phyloP scores from a whole-genome alignment of 2,329 filamentous ascomycete species.

The Cercospora janseana region DNA sequence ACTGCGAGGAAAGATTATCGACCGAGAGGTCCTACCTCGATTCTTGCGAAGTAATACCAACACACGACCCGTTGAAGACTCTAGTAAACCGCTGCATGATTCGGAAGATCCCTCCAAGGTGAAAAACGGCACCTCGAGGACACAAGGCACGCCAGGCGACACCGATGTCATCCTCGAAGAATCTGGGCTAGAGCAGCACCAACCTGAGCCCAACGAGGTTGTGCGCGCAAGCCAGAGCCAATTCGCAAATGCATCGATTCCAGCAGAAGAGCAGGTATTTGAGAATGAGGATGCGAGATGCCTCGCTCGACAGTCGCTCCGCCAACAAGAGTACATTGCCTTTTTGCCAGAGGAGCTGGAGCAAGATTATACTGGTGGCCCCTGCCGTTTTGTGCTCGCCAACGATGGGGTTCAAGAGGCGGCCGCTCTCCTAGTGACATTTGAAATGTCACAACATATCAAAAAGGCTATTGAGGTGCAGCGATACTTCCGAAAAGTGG shows the following conservation, averaged over 20 bases:
- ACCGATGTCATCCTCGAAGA: neutral
- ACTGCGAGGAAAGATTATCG: neutral
- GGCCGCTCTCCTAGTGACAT: constrained; percentile 8
- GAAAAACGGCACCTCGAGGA: too few species aligned
- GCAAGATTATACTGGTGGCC: constrained; percentile 11
- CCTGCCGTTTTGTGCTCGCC: neutral
- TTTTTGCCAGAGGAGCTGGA: neutral
- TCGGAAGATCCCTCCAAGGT: too few species aligned
- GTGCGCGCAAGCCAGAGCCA: too few species aligned
- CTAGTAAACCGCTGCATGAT: too few species aligned
- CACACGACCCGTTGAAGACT: neutral
- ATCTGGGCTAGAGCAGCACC: too few species aligned
- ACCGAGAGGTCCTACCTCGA: neutral
- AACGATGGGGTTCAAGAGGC: constrained; percentile 9
- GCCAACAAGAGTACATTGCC: neutral
- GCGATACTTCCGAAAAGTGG: neutral
- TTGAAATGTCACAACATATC: constrained; percentile 10
- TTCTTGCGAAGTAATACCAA: neutral
- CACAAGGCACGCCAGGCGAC: too few species aligned
- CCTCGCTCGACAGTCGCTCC: neutral
- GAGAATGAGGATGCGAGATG: neutral
- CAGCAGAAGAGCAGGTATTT: too few species aligned
- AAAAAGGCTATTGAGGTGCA: neutral
- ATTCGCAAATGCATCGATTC: too few species aligned
- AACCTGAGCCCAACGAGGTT: too few species aligned